These are phyloP conservation scores for Wickerhamomyces tratensis DNA, from an alignment of 805 yeast species.

Conservation along the genomic window DNA sequence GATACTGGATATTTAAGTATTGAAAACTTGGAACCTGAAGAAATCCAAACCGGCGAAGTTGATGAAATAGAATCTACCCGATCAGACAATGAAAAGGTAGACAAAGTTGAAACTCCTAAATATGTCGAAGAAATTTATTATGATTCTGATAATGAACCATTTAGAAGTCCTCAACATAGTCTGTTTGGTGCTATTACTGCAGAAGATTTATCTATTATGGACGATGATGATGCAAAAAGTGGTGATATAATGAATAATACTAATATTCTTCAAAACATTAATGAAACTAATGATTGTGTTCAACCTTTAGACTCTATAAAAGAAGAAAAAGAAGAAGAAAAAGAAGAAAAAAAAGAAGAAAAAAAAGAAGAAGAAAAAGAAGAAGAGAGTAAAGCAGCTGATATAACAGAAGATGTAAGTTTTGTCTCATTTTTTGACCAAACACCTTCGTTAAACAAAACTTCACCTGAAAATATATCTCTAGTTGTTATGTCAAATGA, in stretches of 20 bases:
- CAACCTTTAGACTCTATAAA: too few species aligned
- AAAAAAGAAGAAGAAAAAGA: background rate
- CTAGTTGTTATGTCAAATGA: background rate
- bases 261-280: too few species aligned
- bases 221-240: slow-evolving; percentile 7
- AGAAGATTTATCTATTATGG: slow-evolving; percentile 1
- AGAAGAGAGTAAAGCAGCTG: background rate
- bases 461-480: background rate
- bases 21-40: background rate
- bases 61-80: too few species aligned
- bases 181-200: slow-evolving; percentile 13
- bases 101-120: background rate
- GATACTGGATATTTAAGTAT: too few species aligned
- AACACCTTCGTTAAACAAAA: background rate
- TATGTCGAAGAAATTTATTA: slow-evolving; percentile 10
- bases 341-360: background rate
- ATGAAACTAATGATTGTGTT: too few species aligned
- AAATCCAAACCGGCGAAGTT: too few species aligned
- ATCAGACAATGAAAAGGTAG: too few species aligned
- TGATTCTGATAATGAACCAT: slow-evolving; percentile 16
- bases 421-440: background rate
- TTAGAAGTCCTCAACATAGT: slow-evolving; percentile 15
- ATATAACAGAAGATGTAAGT: background rate
- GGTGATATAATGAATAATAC: too few species aligned
- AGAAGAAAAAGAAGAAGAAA: too few species aligned